Evolutionary conservation across 495 filamentous ascomycete species (phyloP), one percentile per base, ranked within the genome.

Genomic region (Cercophora sp.): DNA sequence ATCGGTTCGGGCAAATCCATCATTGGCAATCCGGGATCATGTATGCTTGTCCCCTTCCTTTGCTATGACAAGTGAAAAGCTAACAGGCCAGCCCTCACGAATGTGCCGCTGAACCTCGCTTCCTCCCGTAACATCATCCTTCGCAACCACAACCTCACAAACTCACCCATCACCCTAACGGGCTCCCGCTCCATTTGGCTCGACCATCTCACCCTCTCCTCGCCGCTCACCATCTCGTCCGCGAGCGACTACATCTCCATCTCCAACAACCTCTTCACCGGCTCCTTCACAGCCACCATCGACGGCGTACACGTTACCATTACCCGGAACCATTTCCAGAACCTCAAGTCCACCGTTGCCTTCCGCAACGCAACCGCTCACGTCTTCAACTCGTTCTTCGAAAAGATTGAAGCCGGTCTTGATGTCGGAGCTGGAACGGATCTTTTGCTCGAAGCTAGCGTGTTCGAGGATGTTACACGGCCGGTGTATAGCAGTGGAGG

Each of bases 141-240:
- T 51, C 76, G 77, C 26, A 81, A 82, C 68, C 57, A 83, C 18
- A 71, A 61, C 22, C 71, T 82, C n/a, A 49, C 75, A 8, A 75
- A 71, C n/a, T 67, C 65, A 8, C 75, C 75, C 26, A 77, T 83
- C 56, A 71, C 66, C 41, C 66, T 82, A 42, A 69, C 69, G 37
- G 19, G 27, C 23, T 47, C 36, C 36, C 78, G 62, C 45, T 82
- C 83, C 49, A 71, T 86, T 37, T 85, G 82, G 81, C 65, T 86
- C 45, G 83, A 87, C 64, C 82, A 86, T 63, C 71, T 70, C 60
- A 81, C 86, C 59, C 65, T 87, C 2, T 81, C 79, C 5, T 78
- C 74, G 8, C 22, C 37, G 22, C 59, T 85, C 29, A 80, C 82
- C 57, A 70, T 85, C 57, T 72, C 69, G n/a, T 72, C 78, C 44